Evolutionary conservation across 805 yeast genomes (phyloP), one percentile per base, ranked within the genome.

Genomic region (Limtongia smithiae): DNA sequence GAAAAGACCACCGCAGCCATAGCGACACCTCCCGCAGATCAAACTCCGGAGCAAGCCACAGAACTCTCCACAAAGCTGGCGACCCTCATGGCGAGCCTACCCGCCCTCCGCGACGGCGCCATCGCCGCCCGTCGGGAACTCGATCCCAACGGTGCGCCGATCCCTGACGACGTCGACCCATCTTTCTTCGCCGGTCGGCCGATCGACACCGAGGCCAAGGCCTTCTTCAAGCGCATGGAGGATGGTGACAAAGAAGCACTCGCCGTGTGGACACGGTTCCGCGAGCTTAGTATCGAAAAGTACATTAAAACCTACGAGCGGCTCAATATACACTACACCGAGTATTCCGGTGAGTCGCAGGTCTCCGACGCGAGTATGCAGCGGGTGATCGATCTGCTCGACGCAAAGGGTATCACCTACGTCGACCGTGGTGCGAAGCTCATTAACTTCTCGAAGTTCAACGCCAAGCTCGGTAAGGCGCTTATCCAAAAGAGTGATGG

Each of bases 271-370:
- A 73, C 75, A 59, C 82, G 80, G 67, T 89, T 93, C 76, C 83
- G 98, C 70, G 90, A 82, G n/a, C 73, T 89, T 56, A 85, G 95
- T 32, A 93, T 93, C 66, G 85, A 78, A 48, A 86, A 79, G 69
- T 93, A 93, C 70, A 77, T 84, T 63, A 79, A 76, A 45, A 93
- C 97, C 8, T 93, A 93, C 69, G 89, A 88, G 55, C 84, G 97
- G 67, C 78, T 93, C 62, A 93, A 93, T 71, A 93, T 93, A 62
- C 69, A 77, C 57, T 93, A 84, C 68, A 96, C 93, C 65, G 76
- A 74, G 39, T 93, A 93, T 69, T 85, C 96, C 3, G 98, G 98
- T 58, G 98, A 93, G 71, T 90, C 97, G 22, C 95, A 87, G 71
- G 96, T 91, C 42, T 75, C 93, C 4, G 79, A 78, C 62, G 83